Evolutionary conservation across 768 basidiomycete species (phyloP), one percentile per base, ranked within the genome.

Genomic region (Kwoniella sp.): DNA sequence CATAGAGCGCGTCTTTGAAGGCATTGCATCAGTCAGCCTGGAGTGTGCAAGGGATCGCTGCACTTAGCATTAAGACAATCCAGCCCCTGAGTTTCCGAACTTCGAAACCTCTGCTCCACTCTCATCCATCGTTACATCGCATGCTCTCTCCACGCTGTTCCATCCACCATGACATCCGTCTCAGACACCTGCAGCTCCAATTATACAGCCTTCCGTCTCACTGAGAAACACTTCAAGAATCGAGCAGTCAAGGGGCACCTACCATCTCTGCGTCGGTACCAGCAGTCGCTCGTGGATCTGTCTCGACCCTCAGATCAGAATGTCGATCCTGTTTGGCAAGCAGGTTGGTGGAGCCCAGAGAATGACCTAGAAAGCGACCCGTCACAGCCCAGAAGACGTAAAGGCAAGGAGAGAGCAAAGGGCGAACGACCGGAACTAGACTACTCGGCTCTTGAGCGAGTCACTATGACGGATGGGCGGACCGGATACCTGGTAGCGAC

Each of bases 181-280:
- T 46, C 50, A 12, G 57, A 58, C 33, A 32, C 42, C n/a, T n/a
- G 9, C 10, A 10, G 25, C 9, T 41, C 57, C 27, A 19, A 51
- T 29, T 41, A 54, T 28, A 65, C 69, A 1, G 52, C 69, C 2
- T 70, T 70, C 49, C 57, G 69, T 12, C 43, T 43, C n/a, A 29
- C 55, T 4, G 69, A 70, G 53, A 67, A 67, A 41, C 65, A 70
- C 51, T 70, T 59, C 53, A 70, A 70, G 39, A 59, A 54, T 44
- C 54, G 63, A 1, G 46, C 58, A 3, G 22, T 51, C 25, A 50
- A 51, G 29, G 46, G 49, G 17, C 40, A 46, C 9, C 37, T 28
- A 3, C 59, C 68, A 9, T 62, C 57, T 22, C 52, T 58, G 1
- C 40, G 40, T 12, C 50, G 27, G 23, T 56, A 53, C 25, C 43